Evolutionary conservation across 148 eudicot genomes (phyloP).

Genomic region (Rhododendron henanense): DNA sequence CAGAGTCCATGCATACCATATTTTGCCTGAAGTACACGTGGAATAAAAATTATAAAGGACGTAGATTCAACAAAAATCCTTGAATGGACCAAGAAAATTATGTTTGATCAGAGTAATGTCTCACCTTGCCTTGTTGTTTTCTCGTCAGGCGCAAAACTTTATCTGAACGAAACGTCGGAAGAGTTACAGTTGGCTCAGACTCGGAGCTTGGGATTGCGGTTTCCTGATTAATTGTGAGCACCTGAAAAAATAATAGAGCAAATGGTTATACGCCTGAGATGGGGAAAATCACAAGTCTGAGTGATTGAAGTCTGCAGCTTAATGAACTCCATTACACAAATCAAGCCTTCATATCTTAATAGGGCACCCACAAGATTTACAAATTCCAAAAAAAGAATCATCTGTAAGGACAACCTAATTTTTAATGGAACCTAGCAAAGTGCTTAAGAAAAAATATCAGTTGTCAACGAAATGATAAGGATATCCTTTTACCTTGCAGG

Average conservation of each 20-base stretch:
- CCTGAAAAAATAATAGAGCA: slow-evolving; percentile 29
- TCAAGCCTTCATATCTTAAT: neutral
- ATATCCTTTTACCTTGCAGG: slow-evolving; percentile 66
- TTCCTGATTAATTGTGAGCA: slow-evolving; percentile 75
- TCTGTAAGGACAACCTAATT: neutral
- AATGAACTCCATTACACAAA: neutral
- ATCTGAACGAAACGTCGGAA: slow-evolving; percentile 60
- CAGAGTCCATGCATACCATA: slow-evolving; percentile 59
- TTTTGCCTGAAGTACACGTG: slow-evolving; percentile 85
- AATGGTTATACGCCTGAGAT: neutral
- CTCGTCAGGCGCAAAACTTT: slow-evolving; percentile 50
- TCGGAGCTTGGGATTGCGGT: slow-evolving; percentile 37
- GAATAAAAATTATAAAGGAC: neutral
- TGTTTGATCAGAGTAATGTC: neutral
- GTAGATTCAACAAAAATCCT: neutral
- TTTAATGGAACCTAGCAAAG: neutral
- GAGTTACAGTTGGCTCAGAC: slow-evolving; percentile 57
- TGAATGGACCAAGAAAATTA: neutral
- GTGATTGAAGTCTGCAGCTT: too few relatives aligned
- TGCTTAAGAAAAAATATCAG: neutral
- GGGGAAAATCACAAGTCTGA: neutral
- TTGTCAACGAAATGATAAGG: neutral
- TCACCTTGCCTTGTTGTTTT: slow-evolving; percentile 67
- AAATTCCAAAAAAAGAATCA: neutral
- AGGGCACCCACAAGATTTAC: neutral